Conservation (phyloP, 1,139 yeast species). For the Saccharomycopsis phalli region DNA sequence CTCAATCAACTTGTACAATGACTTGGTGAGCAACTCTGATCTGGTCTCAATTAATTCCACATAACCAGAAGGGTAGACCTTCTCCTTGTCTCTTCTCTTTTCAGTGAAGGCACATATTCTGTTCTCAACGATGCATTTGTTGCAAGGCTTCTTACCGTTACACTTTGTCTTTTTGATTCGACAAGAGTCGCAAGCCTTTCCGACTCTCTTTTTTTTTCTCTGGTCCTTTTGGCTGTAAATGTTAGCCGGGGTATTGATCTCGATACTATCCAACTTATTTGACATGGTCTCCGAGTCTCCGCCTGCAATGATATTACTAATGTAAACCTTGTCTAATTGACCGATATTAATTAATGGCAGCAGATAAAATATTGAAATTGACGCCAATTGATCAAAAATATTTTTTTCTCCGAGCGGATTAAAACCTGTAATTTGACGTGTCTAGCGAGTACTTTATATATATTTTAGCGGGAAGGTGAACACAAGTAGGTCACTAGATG, state of each 20-base stretch:
- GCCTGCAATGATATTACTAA: too few relatives aligned
- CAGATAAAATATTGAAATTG: too few relatives aligned
- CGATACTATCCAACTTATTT: neutral
- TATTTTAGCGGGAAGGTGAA: too few relatives aligned
- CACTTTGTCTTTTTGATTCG: slow-evolving; percentile 68
- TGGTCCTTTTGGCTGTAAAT: neutral
- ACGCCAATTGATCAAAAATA: too few relatives aligned
- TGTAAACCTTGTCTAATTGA: too few relatives aligned
- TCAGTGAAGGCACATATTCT: slow-evolving; percentile 71
- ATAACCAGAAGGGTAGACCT: slow-evolving; percentile 54
- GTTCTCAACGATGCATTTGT: slow-evolving; percentile 58
- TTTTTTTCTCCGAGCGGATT: too few relatives aligned
- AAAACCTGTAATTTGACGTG: too few relatives aligned
- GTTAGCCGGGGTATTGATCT: neutral
- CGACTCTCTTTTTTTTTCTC: slow-evolving; percentile 56
- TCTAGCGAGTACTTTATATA: too few relatives aligned
- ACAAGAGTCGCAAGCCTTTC: slow-evolving; percentile 77
- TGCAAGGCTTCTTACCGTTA: slow-evolving; percentile 72
- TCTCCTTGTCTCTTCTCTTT: slow-evolving; percentile 52
- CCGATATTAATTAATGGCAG: too few relatives aligned
- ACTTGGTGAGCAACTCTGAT: slow-evolving; percentile 49
- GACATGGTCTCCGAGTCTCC: too few relatives aligned
- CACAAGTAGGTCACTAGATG: too few relatives aligned
- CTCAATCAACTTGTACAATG: slow-evolving; percentile 36
- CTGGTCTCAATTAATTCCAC: slow-evolving; percentile 66